Evolutionary conservation across 345 rosid species (phyloP).

Genomic region (Iberis pinnata): DNA sequence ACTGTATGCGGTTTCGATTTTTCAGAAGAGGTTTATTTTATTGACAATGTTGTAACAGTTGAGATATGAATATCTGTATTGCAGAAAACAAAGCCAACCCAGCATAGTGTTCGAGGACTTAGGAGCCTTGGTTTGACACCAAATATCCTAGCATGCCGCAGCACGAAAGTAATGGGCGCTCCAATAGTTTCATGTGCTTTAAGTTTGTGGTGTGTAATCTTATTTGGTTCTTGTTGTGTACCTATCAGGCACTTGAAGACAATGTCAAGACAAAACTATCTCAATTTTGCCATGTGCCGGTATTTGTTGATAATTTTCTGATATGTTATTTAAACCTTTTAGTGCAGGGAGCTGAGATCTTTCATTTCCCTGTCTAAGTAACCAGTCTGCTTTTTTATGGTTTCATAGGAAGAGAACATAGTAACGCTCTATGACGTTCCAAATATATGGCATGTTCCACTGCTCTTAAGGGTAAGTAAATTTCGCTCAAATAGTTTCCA

Average conservation of each 20-base stretch:
- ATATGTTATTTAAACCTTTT: too few relatives aligned
- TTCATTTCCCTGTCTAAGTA: background rate
- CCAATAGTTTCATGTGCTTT: background rate
- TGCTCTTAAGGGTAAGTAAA: background rate
- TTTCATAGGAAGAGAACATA: background rate
- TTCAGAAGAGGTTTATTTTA: too few relatives aligned
- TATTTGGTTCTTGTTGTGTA: background rate
- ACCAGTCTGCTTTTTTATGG: background rate
- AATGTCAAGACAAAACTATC: background rate
- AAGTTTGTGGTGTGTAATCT: background rate
- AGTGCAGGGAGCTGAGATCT: background rate
- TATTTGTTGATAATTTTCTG: background rate
- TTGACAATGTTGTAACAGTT: background rate
- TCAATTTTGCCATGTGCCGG: background rate
- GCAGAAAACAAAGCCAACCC: background rate
- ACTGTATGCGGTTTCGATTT: background rate
- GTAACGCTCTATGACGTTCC: background rate
- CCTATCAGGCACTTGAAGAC: background rate
- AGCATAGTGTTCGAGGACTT: background rate
- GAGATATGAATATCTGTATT: background rate
- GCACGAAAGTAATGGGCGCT: background rate
- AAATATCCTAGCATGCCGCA: background rate
- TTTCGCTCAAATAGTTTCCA: background rate
- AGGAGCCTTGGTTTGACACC: background rate
- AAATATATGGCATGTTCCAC: background rate